Evolutionary conservation across 1,139 yeast species (phyloP).

Genomic region (Scheffersomyces segobiensis): DNA sequence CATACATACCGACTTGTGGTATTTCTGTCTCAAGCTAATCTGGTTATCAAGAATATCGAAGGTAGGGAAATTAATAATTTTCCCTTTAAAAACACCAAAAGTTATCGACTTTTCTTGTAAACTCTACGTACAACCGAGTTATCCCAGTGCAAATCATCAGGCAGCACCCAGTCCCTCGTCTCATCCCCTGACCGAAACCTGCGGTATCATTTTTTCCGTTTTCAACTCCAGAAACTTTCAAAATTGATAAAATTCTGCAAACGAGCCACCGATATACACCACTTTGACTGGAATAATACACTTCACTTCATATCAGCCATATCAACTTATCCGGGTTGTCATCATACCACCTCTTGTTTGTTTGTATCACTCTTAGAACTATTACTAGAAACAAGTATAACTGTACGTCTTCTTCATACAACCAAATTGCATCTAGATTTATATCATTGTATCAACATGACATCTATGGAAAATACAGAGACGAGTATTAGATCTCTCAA

Average conservation of each 20-base stretch:
- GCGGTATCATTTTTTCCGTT: background rate
- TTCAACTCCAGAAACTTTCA: background rate
- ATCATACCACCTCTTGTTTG: background rate
- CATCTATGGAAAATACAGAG: conserved; percentile 19
- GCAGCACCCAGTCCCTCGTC: background rate
- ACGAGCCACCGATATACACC: background rate
- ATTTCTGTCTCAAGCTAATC: background rate
- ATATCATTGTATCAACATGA: conserved; percentile 8
- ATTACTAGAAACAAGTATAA: background rate
- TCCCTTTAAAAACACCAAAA: background rate
- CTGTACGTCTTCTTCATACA: background rate
- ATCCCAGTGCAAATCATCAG: background rate
- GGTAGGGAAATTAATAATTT: background rate
- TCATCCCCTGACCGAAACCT: background rate
- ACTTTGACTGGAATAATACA: background rate
- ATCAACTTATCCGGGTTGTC: background rate
- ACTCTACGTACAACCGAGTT: background rate
- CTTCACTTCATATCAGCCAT: background rate
- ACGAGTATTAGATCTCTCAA: conserved; percentile 18
- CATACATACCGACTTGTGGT: background rate
- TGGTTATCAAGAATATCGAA: background rate
- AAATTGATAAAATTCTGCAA: background rate
- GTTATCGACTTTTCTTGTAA: background rate
- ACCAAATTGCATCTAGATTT: background rate
- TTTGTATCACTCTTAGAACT: background rate